Evolutionary conservation across 129 eudicot genomes (phyloP), one percentile per base, ranked within the genome.

Genomic region (Helianthus tuberosus): DNA sequence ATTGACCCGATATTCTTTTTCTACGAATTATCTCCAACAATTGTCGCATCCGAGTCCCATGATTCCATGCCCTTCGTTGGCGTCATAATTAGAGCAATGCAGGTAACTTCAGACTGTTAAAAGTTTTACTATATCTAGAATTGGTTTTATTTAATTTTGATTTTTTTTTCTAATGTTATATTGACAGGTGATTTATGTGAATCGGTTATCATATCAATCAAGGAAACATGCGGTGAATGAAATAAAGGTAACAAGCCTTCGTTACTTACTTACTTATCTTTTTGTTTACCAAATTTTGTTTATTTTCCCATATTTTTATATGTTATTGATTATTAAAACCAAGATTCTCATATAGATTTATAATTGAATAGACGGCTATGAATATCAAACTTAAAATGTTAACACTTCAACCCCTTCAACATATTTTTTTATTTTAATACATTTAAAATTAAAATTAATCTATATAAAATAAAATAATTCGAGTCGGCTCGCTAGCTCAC

Each of bases 31-130:
- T 94, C 80, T 79, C 99, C 99, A 27, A 91, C 96, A 15, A 94
- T 91, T 35, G 99, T 94, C 73, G 84, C 99, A 38, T 85, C 97
- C 1, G 99, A 94, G 73, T 94, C 99, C 81, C 99, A 94, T 85
- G 99, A 91, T 78, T 86, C 99, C 64, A 86, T 85, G 94, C 99
- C 99, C 35, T 78, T 91, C n/a, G 99, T 94, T 35, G 99, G 99
- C 69, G 92, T 95, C 79, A 94, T 94, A 68, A 91, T 94, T 77
- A 83, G 97, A 82, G 96, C 97, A 55, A 94, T 94, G 99, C 99
- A 94, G 99, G 99, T 94, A 91, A 64, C 10, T 9, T 55, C 11
- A 47, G 52, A 15, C 41, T 54, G 68, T 5, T 15, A 11, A 67
- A 35, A 58, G 57, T 54, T n/a, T 15, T 8, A 15, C 62, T 7